These are phyloP conservation scores for Serendipita vermifera DNA, from an alignment of 768 basidiomycete genomes.

Conservation along the genomic window DNA sequence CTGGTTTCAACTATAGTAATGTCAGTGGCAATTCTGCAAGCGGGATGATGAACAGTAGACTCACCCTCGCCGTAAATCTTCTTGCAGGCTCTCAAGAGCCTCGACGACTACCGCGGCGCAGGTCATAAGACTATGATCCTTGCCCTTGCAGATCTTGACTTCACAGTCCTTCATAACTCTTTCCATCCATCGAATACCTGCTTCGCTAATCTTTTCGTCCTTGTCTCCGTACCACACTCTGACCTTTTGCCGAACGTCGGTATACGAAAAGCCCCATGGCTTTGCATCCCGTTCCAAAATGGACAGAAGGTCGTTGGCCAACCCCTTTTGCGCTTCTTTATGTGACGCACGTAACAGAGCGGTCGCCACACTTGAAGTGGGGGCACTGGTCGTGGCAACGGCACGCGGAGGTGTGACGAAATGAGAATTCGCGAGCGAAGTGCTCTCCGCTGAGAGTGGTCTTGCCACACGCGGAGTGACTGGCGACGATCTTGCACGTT, in stretches of 20 bases:
- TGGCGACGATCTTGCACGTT: not conserved
- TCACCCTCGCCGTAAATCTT: conserved; percentile 13
- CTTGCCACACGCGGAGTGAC: not conserved
- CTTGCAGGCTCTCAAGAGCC: conserved; percentile 44
- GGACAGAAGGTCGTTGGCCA: conserved; percentile 78
- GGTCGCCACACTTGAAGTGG: conserved; percentile 41
- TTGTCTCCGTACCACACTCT: conserved; percentile 87
- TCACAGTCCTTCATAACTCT: conserved; percentile 65
- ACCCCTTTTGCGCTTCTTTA: conserved; percentile 84
- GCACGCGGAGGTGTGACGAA: not conserved
- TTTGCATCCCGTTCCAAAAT: conserved; percentile 84
- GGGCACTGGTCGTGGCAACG: not conserved
- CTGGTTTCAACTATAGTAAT: too few species aligned
- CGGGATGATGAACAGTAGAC: not conserved
- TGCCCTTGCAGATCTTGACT: conserved; percentile 73
- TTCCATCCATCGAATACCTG: conserved; percentile 88
- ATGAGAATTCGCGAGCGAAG: not conserved
- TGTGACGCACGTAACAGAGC: conserved; percentile 90
- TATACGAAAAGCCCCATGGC: conserved; percentile 84
- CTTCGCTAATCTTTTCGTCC: conserved; percentile 88
- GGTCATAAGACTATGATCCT: conserved; percentile 91
- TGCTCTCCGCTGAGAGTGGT: conserved; percentile 1
- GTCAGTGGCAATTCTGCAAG: not conserved
- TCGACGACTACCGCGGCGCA: conserved; percentile 77
- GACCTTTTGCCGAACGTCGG: conserved; percentile 59